Base-by-base conservation (phyloP, 345 rosid genomes). In the Rhodomyrtus tomentosa region DNA sequence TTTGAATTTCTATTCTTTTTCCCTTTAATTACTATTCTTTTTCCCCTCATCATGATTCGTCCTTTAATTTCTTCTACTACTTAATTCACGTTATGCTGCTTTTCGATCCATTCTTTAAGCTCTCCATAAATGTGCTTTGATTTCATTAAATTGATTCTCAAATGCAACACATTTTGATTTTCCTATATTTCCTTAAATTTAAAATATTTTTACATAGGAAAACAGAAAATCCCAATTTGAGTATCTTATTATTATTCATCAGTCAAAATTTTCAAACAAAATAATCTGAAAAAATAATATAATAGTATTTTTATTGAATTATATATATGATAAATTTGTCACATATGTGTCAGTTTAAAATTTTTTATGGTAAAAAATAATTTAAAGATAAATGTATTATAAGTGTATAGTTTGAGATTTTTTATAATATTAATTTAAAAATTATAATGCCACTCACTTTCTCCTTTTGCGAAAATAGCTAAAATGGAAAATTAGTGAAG, bases 241-340 rank as follows among this genome's bases (percentile, higher is more conserved):
- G 0, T 68, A 36, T 9, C 21, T 9, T 9, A 8, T 4, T 5
- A 68, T 20, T 1, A 68, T 68, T 68, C 1, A 0, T 32, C 0
- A 4, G 6, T 20, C 11, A 5, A 36, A 36, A 5, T 7, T 36
- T 68, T 36, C 45, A 2, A 9, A 18, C 20, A 1, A 68, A 36
- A 36, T 68, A 4, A 3, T 21, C 3, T 0, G 0, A 9, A 5
- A 2, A 62, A 32, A 7, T 32, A 16, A 7, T 16, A 8, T 54
- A 7, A 54, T 2, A 21, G 56, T 16, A 15, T 18, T 32, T 32
- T 13, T 18, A 20, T 32, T 5, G 16, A 32, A 62, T 32, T 10
- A 16, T 16, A 2, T 62, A n/a, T n/a, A n/a, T n/a, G n/a, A n/a
- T n/a, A 38, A 38, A 38, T 38, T 38, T 5, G 40, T 38, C 40